phyloP scores from a whole-genome alignment of 2,329 filamentous ascomycete genomes.

The Fusarium sp. region DNA sequence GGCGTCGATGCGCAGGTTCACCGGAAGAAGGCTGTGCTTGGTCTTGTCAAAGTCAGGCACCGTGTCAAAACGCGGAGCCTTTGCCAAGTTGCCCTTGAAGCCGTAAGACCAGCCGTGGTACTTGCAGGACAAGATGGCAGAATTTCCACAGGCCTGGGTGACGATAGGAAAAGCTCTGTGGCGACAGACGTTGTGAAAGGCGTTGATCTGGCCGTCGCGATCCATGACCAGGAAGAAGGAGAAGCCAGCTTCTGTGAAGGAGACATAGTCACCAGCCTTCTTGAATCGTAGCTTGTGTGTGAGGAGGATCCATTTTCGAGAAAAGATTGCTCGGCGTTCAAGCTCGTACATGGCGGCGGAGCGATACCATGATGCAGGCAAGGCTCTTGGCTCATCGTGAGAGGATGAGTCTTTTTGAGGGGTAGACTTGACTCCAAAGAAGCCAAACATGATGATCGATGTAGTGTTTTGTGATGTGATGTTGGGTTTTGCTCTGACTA shows the following conservation, averaged over 20 bases:
- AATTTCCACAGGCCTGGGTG: neutral
- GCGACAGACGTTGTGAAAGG: slow-evolving; percentile 5
- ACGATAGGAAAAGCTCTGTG: slow-evolving; percentile 4
- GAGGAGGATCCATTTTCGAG: neutral
- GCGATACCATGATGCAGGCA: neutral
- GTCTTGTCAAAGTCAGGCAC: slow-evolving; percentile 54
- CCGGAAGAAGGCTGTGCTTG: slow-evolving; percentile 57
- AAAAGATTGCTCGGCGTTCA: slow-evolving; percentile 2
- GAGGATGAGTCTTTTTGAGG: neutral
- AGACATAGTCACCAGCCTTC: neutral
- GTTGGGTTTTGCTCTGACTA: neutral
- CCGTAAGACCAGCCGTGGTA: slow-evolving; percentile 55
- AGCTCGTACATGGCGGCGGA: neutral
- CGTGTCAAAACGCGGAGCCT: slow-evolving; percentile 56
- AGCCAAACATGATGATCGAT: neutral
- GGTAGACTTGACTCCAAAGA: neutral
- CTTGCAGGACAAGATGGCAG: neutral
- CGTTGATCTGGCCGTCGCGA: slow-evolving; percentile 3
- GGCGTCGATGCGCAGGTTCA: slow-evolving; percentile 59
- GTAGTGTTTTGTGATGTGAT: neutral
- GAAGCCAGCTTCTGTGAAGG: neutral
- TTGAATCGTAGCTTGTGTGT: neutral
- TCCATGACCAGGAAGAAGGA: neutral
- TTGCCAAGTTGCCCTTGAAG: slow-evolving; percentile 56
- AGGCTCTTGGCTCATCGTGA: neutral